Evolutionary conservation across 352 stramenopile species (phyloP).

Genomic region (Pilasporangium apinafurcum): DNA sequence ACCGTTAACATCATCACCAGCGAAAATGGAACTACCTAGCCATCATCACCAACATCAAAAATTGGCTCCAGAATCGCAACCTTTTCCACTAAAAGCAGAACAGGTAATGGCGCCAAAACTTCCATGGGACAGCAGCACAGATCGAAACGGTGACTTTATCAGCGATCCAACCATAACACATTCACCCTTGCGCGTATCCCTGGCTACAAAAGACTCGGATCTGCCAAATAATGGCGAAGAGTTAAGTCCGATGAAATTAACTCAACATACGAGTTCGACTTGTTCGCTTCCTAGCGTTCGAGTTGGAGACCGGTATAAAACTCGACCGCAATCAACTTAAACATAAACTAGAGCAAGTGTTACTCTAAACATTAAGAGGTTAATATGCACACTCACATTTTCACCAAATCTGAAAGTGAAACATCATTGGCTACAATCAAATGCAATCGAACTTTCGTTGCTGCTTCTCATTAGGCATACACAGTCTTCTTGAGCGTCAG

Average conservation of each 20-base stretch:
- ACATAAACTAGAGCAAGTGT: no score
- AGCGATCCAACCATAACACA: no score
- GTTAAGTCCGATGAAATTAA: neutral
- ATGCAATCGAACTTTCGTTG: neutral
- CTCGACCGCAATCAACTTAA: slow-evolving; percentile 1
- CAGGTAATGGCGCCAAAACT: neutral
- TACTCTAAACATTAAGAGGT: no score
- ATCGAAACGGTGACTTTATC: neutral
- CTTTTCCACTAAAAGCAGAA: slow-evolving; percentile 5
- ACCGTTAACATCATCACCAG: slow-evolving; percentile 8
- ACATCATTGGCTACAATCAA: no score
- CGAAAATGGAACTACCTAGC: slow-evolving; percentile 28
- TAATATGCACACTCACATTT: no score
- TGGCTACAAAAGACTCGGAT: slow-evolving; percentile 8
- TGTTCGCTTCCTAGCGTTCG: slow-evolving; percentile 45
- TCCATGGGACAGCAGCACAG: neutral
- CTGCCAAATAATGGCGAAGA: neutral
- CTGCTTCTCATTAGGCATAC: slow-evolving; percentile 19
- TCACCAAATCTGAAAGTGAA: neutral
- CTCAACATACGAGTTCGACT: slow-evolving; percentile 4
- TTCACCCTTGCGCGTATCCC: slow-evolving; percentile 2
- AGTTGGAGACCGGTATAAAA: slow-evolving; percentile 45
- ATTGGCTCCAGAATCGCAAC: neutral
- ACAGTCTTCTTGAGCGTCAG: slow-evolving; percentile 61
- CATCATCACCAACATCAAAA: slow-evolving; percentile 5